Base-by-base conservation (phyloP, 371 early-diverging fungal genomes). In the Basidiobolus heterosporus region DNA sequence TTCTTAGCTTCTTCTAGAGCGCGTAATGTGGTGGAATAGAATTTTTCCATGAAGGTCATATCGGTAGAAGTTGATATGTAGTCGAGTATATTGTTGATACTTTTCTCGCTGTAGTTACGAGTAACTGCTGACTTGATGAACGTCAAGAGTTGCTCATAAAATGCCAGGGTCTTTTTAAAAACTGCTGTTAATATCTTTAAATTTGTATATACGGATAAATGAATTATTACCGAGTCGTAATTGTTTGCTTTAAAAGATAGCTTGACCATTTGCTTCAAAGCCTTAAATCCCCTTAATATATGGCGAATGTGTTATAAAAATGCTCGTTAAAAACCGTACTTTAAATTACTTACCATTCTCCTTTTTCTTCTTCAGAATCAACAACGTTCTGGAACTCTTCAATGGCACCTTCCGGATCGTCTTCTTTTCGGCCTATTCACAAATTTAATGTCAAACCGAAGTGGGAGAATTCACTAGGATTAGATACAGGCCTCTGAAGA, bases 31-130 rank as follows among this genome's bases (percentile, higher is more conserved):
- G 74, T 72, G 30, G 80, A 62, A 62, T 91, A 91, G 45, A 91
- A 86, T 47, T 69, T 64, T 49, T 88, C 88, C 72, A 91, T 74
- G 51, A 88, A 84, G 2, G 53, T 56, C 70, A 81, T 74, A 41
- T 88, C 81, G 19, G 74, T 69, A 17, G 81, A 66, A 7, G 70
- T 59, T 2, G 91, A 81, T 13, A 89, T 78, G 45, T 70, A 78
- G 54, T 96, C 94, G 21, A 96, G 64, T 48, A 91, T 85, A 52
- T 83, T 88, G 72, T 91, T 91, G 69, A 96, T 90, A 55, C 82
- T 81, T 68, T 93, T 96, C 57, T 96, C 97, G 57, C 86, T 80
- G 51, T 91, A 85, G 65, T 90, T 92, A 46, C 88, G 75, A 1
- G 91, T 79, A 6, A 91, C 89, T 0, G 87, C 82, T 3, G 73